Evolutionary conservation across 371 early-diverging fungal species (phyloP).

Genomic region (Funneliformis caledonium): DNA sequence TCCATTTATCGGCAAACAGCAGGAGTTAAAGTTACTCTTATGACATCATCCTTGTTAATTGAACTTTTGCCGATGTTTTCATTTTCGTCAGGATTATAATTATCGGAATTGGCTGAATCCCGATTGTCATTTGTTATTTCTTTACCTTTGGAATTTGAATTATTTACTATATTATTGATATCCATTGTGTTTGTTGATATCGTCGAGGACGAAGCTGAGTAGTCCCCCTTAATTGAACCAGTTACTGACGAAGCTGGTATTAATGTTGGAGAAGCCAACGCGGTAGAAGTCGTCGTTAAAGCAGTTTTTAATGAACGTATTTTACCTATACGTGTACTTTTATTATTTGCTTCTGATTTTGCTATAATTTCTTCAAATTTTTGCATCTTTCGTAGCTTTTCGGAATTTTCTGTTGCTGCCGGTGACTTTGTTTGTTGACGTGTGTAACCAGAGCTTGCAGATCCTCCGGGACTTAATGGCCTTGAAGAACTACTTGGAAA

Average conservation of each 20-base stretch:
- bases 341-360: background rate
- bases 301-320: slow-evolving; percentile 4
- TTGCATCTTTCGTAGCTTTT: slow-evolving; percentile 33
- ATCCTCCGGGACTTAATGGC: slow-evolving; percentile 21
- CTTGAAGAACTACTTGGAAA: background rate
- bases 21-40: slow-evolving; percentile 32
- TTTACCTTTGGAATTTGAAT: background rate
- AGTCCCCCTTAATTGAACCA: background rate
- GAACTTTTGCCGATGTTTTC: background rate
- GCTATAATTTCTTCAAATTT: slow-evolving; percentile 32
- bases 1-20: slow-evolving; percentile 19
- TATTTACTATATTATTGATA: background rate
- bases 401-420: background rate
- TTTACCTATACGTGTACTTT: slow-evolving; percentile 1
- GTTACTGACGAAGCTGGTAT: background rate
- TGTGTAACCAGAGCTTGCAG: background rate
- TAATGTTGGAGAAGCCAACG: background rate
- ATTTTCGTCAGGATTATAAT: slow-evolving; percentile 34
- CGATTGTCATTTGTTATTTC: background rate
- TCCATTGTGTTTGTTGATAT: background rate
- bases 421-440: background rate
- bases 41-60: slow-evolving; percentile 16
- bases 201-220: background rate
- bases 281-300: background rate
- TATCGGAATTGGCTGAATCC: background rate